Conservation (phyloP, 495 filamentous ascomycete species). For the Pseudomonodictys pantanalensis region DNA sequence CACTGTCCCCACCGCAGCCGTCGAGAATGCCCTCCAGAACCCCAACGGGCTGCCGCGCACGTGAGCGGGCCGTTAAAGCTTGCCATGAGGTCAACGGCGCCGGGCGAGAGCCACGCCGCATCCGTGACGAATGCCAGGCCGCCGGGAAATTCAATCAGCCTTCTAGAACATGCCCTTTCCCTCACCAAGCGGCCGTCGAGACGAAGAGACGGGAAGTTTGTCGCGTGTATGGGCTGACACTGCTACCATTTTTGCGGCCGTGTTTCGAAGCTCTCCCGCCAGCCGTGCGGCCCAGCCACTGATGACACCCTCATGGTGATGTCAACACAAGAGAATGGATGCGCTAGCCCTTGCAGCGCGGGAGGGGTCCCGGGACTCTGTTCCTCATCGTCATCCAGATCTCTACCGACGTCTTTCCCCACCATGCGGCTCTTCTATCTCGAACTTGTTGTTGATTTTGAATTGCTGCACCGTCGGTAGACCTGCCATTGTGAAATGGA, state of each 20-base stretch:
- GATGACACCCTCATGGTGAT: neutral
- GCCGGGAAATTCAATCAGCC: neutral
- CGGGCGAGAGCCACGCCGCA: neutral
- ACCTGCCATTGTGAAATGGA: neutral
- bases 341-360: neutral
- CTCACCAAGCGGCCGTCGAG: too few species aligned
- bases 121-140: neutral
- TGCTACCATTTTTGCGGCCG: neutral
- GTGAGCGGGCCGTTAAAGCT: neutral
- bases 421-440: neutral
- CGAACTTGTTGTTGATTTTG: neutral
- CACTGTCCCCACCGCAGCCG: too few species aligned
- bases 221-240: too few species aligned
- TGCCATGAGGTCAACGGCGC: neutral
- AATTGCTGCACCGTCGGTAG: neutral
- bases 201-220: too few species aligned
- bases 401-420: too few species aligned
- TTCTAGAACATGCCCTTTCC: neutral
- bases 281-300: neutral
- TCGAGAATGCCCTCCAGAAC: too few species aligned
- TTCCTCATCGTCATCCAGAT: neutral
- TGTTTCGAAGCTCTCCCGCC: neutral
- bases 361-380: neutral
- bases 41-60: neutral
- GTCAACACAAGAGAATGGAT: neutral